phyloP scores from a whole-genome alignment of 495 filamentous ascomycete genomes.

The Neurospora sp. region DNA sequence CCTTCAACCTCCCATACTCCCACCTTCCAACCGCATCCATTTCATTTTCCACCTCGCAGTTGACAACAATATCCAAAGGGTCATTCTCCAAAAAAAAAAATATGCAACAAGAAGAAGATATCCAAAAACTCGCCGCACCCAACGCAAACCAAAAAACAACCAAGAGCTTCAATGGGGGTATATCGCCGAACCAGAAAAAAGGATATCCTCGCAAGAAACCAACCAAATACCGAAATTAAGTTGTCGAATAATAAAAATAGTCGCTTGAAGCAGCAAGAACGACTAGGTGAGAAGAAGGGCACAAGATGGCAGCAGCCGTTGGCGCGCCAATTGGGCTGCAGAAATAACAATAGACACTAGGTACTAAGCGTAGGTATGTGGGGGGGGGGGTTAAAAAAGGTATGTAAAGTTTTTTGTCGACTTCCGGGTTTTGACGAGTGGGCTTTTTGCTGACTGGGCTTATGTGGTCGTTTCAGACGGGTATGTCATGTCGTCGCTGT shows the following conservation, averaged over 20 bases:
- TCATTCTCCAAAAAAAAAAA: background rate
- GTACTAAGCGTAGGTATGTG: background rate
- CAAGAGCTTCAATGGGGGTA: conserved; percentile 6
- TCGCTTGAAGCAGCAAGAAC: background rate
- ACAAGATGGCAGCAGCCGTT: background rate
- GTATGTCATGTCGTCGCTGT: background rate
- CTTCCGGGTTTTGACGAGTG: background rate
- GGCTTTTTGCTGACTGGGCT: background rate
- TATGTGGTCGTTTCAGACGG: background rate
- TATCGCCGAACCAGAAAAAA: conserved; percentile 4
- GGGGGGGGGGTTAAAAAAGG: background rate
- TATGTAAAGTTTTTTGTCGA: background rate
- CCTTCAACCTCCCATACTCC: background rate
- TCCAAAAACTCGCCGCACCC: background rate
- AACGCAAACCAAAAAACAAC: background rate
- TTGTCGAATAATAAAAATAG: background rate
- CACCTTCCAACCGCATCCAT: background rate
- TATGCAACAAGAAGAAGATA: background rate
- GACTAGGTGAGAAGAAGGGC: background rate
- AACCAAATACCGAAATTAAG: background rate
- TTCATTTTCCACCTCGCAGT: background rate
- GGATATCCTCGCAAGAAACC: conserved; percentile 2
- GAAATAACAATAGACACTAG: background rate
- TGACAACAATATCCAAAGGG: background rate
- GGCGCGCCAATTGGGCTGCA: background rate